Evolutionary conservation across 2,329 filamentous ascomycete species (phyloP).

Genomic region (Talaromyces sp.): DNA sequence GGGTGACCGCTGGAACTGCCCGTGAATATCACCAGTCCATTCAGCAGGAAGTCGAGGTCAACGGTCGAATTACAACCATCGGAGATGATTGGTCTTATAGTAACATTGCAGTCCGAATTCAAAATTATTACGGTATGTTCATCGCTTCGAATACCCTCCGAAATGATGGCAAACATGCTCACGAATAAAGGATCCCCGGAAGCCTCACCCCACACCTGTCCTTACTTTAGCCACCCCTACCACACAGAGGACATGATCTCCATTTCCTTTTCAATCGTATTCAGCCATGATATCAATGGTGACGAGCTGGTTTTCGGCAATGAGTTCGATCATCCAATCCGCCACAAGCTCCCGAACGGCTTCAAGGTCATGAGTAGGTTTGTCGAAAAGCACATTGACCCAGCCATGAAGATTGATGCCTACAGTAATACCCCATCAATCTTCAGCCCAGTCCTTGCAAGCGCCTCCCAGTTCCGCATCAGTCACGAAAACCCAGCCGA

Average conservation of each 20-base stretch:
- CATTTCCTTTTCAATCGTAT: constrained; percentile 76
- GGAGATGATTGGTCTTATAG: constrained; percentile 65
- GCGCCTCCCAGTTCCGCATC: constrained; percentile 75
- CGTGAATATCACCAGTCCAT: constrained; percentile 66
- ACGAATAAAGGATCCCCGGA: not conserved
- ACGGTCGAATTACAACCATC: constrained; percentile 66
- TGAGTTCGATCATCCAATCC: constrained; percentile 89
- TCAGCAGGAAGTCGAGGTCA: constrained; percentile 77
- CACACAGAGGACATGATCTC: constrained; percentile 82
- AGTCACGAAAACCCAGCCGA: constrained; percentile 50
- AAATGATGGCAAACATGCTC: not conserved
- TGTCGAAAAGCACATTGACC: constrained; percentile 89
- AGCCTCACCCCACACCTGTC: constrained; percentile 66
- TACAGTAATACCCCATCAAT: constrained; percentile 85
- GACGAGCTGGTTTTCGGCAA: constrained; percentile 87
- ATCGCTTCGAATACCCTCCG: not conserved
- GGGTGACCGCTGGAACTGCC: constrained; percentile 76
- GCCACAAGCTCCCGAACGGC: constrained; percentile 80
- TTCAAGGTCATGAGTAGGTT: constrained; percentile 83
- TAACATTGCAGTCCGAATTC: constrained; percentile 74
- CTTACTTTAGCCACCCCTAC: constrained; percentile 74
- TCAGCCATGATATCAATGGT: constrained; percentile 67
- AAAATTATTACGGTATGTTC: constrained; percentile 55
- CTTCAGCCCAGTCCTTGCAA: constrained; percentile 78
- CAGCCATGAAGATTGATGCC: constrained; percentile 84